Evolutionary conservation across 176 grass and related monocot species (phyloP).

Genomic region (Oryza australiensis): DNA sequence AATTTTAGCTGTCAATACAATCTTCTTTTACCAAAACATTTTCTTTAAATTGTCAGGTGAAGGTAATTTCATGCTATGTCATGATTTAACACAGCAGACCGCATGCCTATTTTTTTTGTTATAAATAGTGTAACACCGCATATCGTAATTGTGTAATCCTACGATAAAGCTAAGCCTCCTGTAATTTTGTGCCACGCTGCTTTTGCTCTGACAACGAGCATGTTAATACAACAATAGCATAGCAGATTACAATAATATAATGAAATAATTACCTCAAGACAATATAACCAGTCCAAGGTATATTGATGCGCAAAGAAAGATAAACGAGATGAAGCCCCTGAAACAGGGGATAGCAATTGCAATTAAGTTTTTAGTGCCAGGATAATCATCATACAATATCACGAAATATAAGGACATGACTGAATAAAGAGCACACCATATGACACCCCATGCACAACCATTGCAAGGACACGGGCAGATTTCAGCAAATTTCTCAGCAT

Average conservation of each 20-base stretch:
- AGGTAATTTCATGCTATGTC: background rate
- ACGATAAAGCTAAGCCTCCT: background rate
- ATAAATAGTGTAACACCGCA: background rate
- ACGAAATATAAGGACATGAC: background rate
- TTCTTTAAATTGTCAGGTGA: too few relatives aligned
- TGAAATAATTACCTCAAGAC: constrained; percentile 70
- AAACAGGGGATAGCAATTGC: constrained; percentile 40
- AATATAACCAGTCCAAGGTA: constrained; percentile 95
- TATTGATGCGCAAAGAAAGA: constrained; percentile 74
- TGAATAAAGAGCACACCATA: constrained; percentile 65
- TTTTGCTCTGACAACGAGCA: background rate
- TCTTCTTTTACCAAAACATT: background rate
- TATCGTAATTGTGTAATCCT: background rate
- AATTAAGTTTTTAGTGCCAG: background rate
- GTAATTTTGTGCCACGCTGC: background rate
- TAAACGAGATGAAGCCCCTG: constrained; percentile 92
- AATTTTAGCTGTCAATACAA: too few relatives aligned
- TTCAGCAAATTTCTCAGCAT: constrained; percentile 98
- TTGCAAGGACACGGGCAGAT: constrained; percentile 95
- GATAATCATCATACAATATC: constrained; percentile 13
- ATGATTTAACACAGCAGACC: background rate
- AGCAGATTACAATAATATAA: background rate
- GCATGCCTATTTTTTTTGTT: background rate
- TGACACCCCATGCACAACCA: constrained; percentile 83
- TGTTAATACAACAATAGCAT: background rate